phyloP scores from a whole-genome alignment of 352 stramenopile species.

The Globisporangium splendens region DNA sequence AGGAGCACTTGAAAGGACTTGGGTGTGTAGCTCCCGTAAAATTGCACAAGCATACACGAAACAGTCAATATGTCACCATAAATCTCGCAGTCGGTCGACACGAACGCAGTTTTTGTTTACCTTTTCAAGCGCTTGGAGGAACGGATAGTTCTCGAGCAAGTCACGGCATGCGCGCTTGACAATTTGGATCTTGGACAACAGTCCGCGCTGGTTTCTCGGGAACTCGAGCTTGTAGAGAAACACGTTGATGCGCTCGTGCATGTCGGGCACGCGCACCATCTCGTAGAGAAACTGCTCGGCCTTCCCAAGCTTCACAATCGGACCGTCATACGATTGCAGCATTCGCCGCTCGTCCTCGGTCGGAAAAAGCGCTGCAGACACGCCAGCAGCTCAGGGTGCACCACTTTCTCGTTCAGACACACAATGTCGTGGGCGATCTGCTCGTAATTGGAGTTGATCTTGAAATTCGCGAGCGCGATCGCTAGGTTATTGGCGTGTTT shows the following conservation, averaged over 20 bases:
- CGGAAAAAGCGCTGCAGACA: slow-evolving; percentile 76
- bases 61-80: background rate
- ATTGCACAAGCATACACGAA: slow-evolving; percentile 17
- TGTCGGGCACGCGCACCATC: slow-evolving; percentile 53
- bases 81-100: background rate
- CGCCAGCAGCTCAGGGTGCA: slow-evolving; percentile 56
- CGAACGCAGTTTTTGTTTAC: slow-evolving; percentile 13
- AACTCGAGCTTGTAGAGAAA: slow-evolving; percentile 82
- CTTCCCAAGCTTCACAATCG: slow-evolving; percentile 49
- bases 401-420: slow-evolving; percentile 48
- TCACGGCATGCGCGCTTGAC: slow-evolving; percentile 64
- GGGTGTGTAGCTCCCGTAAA: slow-evolving; percentile 34
- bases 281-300: slow-evolving; percentile 71
- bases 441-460: slow-evolving; percentile 66
- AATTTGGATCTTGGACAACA: slow-evolving; percentile 44
- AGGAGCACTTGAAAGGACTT: slow-evolving; percentile 39
- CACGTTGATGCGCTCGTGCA: slow-evolving; percentile 64
- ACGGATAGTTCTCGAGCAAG: slow-evolving; percentile 67
- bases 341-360: slow-evolving; percentile 54
- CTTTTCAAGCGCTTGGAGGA: slow-evolving; percentile 45
- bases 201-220: slow-evolving; percentile 27
- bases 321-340: slow-evolving; percentile 40
- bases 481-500: slow-evolving; percentile 82
- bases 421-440: slow-evolving; percentile 59
- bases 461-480: slow-evolving; percentile 72